These are phyloP conservation scores for Ophiostoma pallidulum DNA, from an alignment of 2,329 filamentous ascomycete genomes.

Conservation along the genomic window DNA sequence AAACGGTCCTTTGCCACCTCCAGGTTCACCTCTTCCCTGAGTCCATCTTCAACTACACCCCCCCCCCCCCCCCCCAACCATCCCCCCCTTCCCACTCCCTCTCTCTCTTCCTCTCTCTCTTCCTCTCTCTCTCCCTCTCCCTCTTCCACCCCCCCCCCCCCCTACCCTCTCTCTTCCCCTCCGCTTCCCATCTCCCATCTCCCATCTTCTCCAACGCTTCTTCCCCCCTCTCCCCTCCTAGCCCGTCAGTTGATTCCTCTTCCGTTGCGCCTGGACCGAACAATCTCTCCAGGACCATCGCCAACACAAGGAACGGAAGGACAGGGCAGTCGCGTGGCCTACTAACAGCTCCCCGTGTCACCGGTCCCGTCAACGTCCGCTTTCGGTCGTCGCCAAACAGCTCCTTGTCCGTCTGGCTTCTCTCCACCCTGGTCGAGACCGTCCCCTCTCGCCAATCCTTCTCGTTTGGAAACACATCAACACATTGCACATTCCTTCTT, in stretches of 20 bases:
- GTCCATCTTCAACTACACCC: constrained; percentile 1
- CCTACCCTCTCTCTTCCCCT: too few relatives aligned
- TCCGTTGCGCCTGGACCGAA: neutral
- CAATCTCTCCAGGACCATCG: too few relatives aligned
- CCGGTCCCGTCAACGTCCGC: neutral
- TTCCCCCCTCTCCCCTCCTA: neutral
- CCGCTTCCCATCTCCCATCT: too few relatives aligned
- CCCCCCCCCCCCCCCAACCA: too few relatives aligned
- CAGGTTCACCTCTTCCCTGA: neutral
- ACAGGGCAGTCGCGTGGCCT: neutral
- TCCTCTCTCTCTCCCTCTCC: too few relatives aligned
- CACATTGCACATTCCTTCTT: too few relatives aligned
- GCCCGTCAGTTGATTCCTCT: neutral
- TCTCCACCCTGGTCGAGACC: neutral
- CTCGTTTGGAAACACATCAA: neutral
- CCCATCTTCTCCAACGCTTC: too few relatives aligned
- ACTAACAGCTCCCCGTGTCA: neutral
- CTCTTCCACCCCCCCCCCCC: too few relatives aligned
- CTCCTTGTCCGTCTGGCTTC: neutral
- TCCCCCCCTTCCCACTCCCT: neutral
- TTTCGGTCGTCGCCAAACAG: neutral
- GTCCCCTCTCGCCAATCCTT: too few relatives aligned
- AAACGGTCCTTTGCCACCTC: constrained; percentile 7
- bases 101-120: neutral
- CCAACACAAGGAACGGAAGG: too few relatives aligned